A percentile compares a stretch with the other conserved stretches of the same genome.
Evolutionary conservation across 306 rosid genomes (phyloP).

Genomic region (Cajanus cajan): DNA sequence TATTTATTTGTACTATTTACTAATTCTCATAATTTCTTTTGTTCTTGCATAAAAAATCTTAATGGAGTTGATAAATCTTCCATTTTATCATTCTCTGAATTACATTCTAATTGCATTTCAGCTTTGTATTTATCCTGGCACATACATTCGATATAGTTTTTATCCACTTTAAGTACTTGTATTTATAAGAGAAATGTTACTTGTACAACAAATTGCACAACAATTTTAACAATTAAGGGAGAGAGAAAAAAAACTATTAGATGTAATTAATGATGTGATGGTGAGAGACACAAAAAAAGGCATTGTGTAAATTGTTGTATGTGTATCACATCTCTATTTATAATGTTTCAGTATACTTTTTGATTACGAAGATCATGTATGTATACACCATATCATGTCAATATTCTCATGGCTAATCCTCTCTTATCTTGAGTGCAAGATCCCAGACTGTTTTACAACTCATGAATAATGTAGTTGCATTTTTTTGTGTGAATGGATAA

Average conservation of each 20-base stretch:
- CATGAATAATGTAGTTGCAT: conserved; percentile 4
- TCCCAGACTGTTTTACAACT: background rate
- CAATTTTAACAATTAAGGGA: no score
- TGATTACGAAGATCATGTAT: background rate
- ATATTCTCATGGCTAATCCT: background rate
- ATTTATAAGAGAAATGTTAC: background rate
- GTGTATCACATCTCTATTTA: no score
- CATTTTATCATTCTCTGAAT: background rate
- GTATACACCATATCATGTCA: background rate
- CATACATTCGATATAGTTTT: conserved; percentile 16
- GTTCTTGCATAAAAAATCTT: background rate
- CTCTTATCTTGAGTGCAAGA: conserved; percentile 2
- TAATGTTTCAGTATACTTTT: background rate
- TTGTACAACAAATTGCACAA: no score
- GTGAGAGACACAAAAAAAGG: no score
- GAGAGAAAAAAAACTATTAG: no score
- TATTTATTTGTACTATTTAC: background rate
- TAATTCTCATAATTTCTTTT: background rate
- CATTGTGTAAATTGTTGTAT: no score
- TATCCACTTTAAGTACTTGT: background rate
- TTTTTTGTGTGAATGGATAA: background rate
- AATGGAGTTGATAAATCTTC: background rate
- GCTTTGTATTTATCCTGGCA: background rate
- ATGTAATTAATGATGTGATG: no score
- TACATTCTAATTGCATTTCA: background rate